Evolutionary conservation across 2,329 filamentous ascomycete species (phyloP).

Genomic region (Simplicillium sp.): DNA sequence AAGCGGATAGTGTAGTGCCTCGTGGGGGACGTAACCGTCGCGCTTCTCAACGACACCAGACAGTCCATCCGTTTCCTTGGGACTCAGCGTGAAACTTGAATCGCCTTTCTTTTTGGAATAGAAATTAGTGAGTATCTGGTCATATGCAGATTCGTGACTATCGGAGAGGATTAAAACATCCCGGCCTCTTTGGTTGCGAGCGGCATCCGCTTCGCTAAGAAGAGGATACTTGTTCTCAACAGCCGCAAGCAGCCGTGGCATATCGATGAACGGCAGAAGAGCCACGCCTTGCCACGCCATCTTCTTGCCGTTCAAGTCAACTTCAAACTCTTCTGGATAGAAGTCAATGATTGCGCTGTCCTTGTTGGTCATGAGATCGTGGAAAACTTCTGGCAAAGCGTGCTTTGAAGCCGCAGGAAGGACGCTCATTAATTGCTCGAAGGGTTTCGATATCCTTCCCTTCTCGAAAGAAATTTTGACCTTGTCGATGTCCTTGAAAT

Average conservation of each 20-base stretch:
- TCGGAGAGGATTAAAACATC: slow-evolving; percentile 82
- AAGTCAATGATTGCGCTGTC: slow-evolving; percentile 95
- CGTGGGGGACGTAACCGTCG: slow-evolving; percentile 75
- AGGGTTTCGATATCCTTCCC: slow-evolving; percentile 78
- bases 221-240: slow-evolving; percentile 76
- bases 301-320: slow-evolving; percentile 96
- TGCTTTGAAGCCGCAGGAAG: slow-evolving; percentile 88
- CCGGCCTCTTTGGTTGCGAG: slow-evolving; percentile 69
- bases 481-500: slow-evolving; percentile 76
- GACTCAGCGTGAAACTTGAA: slow-evolving; percentile 62
- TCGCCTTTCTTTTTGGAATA: slow-evolving; percentile 80
- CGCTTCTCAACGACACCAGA: slow-evolving; percentile 76
- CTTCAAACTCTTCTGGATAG: slow-evolving; percentile 86
- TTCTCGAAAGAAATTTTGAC: slow-evolving; percentile 76
- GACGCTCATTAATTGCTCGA: slow-evolving; percentile 97
- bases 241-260: slow-evolving; percentile 71
- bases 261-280: slow-evolving; percentile 91
- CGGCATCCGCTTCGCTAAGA: slow-evolving; percentile 65
- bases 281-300: slow-evolving; percentile 97
- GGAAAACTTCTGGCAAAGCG: slow-evolving; percentile 80
- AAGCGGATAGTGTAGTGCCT: slow-evolving; percentile 69
- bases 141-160: slow-evolving; percentile 67
- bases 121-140: slow-evolving; percentile 74
- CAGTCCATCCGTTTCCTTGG: slow-evolving; percentile 65
- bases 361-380: slow-evolving; percentile 78